Percentiles rank a stretch among this genome's conserved stretches.
Conservation (phyloP, 2,329 filamentous ascomycete genomes). For the Ophiocordyceps camponoti-leonardi region DNA sequence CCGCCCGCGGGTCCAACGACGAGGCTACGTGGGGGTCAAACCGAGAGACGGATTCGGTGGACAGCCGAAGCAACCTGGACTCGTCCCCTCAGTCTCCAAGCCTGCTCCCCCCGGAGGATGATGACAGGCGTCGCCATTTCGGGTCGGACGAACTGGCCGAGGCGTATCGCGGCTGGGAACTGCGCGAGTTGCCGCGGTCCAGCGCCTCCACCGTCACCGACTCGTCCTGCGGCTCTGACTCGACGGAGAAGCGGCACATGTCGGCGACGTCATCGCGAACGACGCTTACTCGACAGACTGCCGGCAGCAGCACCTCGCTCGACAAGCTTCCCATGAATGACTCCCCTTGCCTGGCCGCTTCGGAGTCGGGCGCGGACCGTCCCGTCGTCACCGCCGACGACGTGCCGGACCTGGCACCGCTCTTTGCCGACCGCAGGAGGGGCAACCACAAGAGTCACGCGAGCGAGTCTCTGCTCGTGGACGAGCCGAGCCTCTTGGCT, state of each 20-base stretch:
- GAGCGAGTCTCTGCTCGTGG: conserved; percentile 18
- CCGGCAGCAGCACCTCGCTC: conserved; percentile 30
- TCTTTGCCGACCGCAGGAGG: conserved; percentile 7
- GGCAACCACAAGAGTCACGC: conserved; percentile 18
- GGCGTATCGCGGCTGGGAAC: neutral
- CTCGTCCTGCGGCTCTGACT: conserved; percentile 28
- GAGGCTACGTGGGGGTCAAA: too few relatives aligned
- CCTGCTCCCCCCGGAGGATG: conserved; percentile 33
- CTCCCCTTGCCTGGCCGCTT: conserved; percentile 3
- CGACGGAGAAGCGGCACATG: conserved; percentile 31
- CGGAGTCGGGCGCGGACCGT: conserved; percentile 3
- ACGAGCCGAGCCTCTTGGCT: conserved; percentile 15
- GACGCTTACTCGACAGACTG: conserved; percentile 31
- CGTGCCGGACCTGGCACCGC: conserved; percentile 17
- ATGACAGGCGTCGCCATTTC: conserved; percentile 21
- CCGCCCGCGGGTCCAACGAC: conserved; percentile 6
- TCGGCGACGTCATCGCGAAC: conserved; percentile 37
- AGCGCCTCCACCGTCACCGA: conserved; percentile 36
- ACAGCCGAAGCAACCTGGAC: too few relatives aligned
- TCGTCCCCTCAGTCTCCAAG: conserved; percentile 43
- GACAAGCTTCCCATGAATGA: conserved; percentile 13
- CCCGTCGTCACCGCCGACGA: conserved; percentile 11
- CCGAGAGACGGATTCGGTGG: too few relatives aligned
- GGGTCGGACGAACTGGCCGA: conserved; percentile 21
- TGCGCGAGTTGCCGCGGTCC: conserved; percentile 18